Conservation (phyloP, 192 early-diverging fungal genomes). For the Geranomyces michiganensis region DNA sequence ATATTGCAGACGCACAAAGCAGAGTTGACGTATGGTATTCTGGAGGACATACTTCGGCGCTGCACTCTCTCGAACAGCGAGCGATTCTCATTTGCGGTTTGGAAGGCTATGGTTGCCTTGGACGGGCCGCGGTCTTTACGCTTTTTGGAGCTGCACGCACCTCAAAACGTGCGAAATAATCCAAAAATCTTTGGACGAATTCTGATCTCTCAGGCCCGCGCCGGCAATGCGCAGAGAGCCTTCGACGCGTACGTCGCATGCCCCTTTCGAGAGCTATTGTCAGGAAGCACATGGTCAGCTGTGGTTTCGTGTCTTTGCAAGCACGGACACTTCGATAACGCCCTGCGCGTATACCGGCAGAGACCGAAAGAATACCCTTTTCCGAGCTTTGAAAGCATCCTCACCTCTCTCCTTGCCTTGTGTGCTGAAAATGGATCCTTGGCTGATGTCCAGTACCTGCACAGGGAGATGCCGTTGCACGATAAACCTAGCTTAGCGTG, state of each 20-base stretch:
- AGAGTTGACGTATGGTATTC: background rate
- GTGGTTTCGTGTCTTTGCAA: conserved; percentile 4
- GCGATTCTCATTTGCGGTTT: background rate
- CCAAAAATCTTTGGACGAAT: background rate
- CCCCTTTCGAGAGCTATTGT: background rate
- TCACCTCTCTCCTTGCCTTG: background rate
- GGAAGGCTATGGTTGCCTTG: background rate
- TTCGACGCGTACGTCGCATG: background rate
- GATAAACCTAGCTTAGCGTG: conserved; percentile 3
- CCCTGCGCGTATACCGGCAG: conserved; percentile 1
- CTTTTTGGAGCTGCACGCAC: background rate
- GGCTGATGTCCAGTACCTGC: conserved; percentile 6
- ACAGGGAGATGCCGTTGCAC: background rate
- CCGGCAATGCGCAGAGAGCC: background rate
- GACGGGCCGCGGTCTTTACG: background rate
- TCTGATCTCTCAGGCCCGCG: background rate
- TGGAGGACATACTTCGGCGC: background rate
- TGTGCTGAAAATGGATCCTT: background rate
- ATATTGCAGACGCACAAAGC: background rate
- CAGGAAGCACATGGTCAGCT: background rate
- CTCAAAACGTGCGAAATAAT: background rate
- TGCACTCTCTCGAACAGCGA: background rate
- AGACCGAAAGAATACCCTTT: background rate
- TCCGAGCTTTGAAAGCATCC: background rate
- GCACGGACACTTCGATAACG: conserved; percentile 10